Conservation (phyloP, 768 basidiomycete genomes). For the Mycena metata region DNA sequence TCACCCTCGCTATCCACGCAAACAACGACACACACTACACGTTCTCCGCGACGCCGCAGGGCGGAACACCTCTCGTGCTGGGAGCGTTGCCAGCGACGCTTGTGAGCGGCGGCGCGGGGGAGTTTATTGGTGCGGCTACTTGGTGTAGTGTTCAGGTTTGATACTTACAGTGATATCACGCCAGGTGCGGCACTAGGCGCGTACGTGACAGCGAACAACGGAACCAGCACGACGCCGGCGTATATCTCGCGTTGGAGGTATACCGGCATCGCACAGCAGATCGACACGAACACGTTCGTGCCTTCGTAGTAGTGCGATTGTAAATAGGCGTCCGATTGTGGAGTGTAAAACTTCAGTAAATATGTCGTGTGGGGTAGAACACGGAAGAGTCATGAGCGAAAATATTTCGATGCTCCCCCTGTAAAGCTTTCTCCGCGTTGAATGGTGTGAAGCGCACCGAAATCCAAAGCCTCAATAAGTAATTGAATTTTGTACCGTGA, state of each 20-base stretch:
- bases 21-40: too few relatives aligned
- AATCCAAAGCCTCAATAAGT: too few relatives aligned
- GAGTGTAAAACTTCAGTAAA: too few relatives aligned
- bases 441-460: too few relatives aligned
- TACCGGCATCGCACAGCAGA: conserved; percentile 32
- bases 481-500: too few relatives aligned
- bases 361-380: too few relatives aligned
- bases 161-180: conserved; percentile 10
- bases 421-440: too few relatives aligned
- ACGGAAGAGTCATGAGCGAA: too few relatives aligned
- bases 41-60: conserved; percentile 27
- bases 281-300: conserved; percentile 29
- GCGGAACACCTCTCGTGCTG: conserved; percentile 24
- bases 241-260: conserved; percentile 36
- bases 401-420: too few relatives aligned
- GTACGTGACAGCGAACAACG: conserved; percentile 33
- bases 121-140: conserved; percentile 28
- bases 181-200: conserved; percentile 29
- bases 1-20: conserved; percentile 32
- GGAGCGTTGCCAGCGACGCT: conserved; percentile 33
- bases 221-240: conserved; percentile 28
- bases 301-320: conserved; percentile 21
- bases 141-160: conserved; percentile 2
- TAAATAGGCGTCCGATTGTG: too few relatives aligned
- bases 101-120: conserved; percentile 33